Evolutionary conservation across 805 yeast genomes (phyloP).

Genomic region (Brettanomyces sp.): DNA sequence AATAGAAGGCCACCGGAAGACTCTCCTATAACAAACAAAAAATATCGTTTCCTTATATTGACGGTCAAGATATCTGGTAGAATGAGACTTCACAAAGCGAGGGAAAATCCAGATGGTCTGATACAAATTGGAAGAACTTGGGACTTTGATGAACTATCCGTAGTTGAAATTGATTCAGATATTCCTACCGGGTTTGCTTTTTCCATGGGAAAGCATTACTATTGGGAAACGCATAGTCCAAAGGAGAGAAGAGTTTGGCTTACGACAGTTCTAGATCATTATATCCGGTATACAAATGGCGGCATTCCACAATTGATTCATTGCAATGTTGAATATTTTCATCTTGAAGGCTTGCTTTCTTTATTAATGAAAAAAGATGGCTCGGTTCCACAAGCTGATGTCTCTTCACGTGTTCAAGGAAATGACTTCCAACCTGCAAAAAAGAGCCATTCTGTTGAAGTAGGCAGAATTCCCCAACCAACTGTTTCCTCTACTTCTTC

Average conservation of each 20-base stretch:
- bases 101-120: conserved; percentile 62
- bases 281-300: conserved; percentile 46
- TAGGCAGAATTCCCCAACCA: too few relatives aligned
- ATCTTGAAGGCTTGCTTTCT: conserved; percentile 14
- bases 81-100: conserved; percentile 74
- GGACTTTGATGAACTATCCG: conserved; percentile 64
- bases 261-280: conserved; percentile 41
- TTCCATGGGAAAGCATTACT: conserved; percentile 58
- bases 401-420: too few relatives aligned
- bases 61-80: conserved; percentile 60
- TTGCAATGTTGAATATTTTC: conserved; percentile 32
- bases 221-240: conserved; percentile 63
- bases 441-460: too few relatives aligned
- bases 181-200: conserved; percentile 50
- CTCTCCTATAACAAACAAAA: conserved; percentile 39
- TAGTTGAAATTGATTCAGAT: conserved; percentile 43
- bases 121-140: conserved; percentile 91
- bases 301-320: conserved; percentile 40
- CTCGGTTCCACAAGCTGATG: too few relatives aligned
- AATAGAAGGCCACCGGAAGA: conserved; percentile 56
- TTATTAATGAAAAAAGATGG: neutral
- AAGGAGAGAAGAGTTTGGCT: conserved; percentile 53
- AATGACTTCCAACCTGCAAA: too few relatives aligned
- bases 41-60: conserved; percentile 51
- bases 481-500: too few relatives aligned